Evolutionary conservation across 139 green algal species (phyloP), one percentile per base, ranked within the genome.

Genomic region (Desmodesmus armatus): DNA sequence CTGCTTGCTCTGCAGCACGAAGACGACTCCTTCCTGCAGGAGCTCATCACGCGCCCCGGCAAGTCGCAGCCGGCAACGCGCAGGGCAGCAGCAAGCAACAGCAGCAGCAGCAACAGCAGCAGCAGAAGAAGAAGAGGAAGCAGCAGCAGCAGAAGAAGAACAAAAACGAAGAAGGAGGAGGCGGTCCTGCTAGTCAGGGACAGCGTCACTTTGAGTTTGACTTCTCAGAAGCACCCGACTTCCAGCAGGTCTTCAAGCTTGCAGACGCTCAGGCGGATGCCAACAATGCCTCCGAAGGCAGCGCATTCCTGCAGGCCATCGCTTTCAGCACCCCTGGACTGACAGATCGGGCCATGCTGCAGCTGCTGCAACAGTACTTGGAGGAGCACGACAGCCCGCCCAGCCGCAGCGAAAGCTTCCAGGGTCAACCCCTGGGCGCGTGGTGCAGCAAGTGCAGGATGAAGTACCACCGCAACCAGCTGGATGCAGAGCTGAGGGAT

Each of bases 171-270:
- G 17, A 5, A 29, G 13, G 17, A 29, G 15, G 65, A n/a, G 23
- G 23, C 11, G 23, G 65, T 17, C 40, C 41, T 41, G 3, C 65
- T 27, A 17, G n/a, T 44, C n/a, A 15, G 7, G 15, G 40, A 29
- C 53, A 31, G 53, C 53, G 65, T 29, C 33, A 29, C 1, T 74
- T 74, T 41, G 5, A 74, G 65, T 74, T 74, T 74, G 65, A 74
- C 65, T 74, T 74, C 65, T 40, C 19, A 5, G 15, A 44, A 29
- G 65, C 65, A 7, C 65, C 65, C 13, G 65, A 29, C 33, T 74
- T 41, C 25, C 15, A 74, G 65, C 65, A 41, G 65, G 25, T 43
- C 65, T 74, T 74, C 33, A 4, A 3, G 19, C 65, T 74, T 74
- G 65, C 33, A 7, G 27, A 74, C 33, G 65, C 33, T 7, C 65